Evolutionary conservation across 2,329 filamentous ascomycete genomes (phyloP), one percentile per base, ranked within the genome.

Genomic region (Sordariomycetes sp.): DNA sequence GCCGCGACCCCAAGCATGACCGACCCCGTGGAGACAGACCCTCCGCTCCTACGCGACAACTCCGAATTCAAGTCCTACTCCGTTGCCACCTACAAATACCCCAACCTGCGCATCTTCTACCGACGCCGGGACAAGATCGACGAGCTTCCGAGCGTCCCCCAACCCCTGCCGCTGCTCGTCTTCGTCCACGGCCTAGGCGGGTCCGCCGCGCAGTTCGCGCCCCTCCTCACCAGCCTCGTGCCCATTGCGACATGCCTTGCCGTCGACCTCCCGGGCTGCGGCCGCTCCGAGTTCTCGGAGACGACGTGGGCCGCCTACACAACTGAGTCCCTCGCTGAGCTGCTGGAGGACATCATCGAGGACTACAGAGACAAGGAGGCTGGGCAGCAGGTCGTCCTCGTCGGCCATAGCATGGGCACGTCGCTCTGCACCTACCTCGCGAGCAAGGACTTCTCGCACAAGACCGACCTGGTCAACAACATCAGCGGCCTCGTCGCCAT

Each of bases 111-210:
- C 59, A 85, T 92, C 51, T 97, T 97, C 70, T 92, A 88, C 72
- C 83, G 87, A 59, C 82, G 83, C 58, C 94, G 97, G 71, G 81
- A 85, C 22, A 90, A 97, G 67, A 84, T 86, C n/a, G 82, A 86
- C 60, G 89, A 94, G 69, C 79, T 97, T 3, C 90, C 90, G 2
- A 80, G 77, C 50, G 79, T 85, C 61, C 89, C 90, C 1, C 79
- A 81, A 0, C 86, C 89, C 0, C 73, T 97, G 12, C 94, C 94
- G 1, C 74, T 99, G 11, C 75, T 97, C 3, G 91, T 97, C 51
- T 96, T 95, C 68, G 79, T 97, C 59, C 94, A 97, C 67, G 94
- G 94, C 1, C 79, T 97, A 11, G 94, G 93, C n/a, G 94, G 94
- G 54, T 96, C 90, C 0, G 81, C 91, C 25, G 87, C 90, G 12